These are phyloP conservation scores for Hyphopichia fennica DNA, from an alignment of 1,139 yeast species.

Conservation along the genomic window DNA sequence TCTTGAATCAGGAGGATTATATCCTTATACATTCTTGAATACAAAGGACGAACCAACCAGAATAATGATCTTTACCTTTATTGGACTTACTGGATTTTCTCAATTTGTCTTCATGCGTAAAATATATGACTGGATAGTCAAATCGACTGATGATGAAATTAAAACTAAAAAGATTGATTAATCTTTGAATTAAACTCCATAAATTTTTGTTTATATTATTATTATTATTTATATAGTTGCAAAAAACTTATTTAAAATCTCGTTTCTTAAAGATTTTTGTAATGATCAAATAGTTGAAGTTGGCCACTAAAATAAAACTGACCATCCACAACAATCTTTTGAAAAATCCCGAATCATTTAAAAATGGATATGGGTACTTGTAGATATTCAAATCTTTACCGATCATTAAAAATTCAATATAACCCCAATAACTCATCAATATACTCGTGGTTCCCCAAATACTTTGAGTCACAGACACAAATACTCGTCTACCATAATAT, in stretches of 20 bases:
- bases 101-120: slow-evolving; percentile 31
- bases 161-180: slow-evolving; percentile 2
- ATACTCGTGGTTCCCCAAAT: slow-evolving; percentile 2
- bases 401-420: slow-evolving; percentile 4
- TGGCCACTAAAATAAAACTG: slow-evolving; percentile 6
- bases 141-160: slow-evolving; percentile 14
- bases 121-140: slow-evolving; percentile 24
- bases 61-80: slow-evolving; percentile 47
- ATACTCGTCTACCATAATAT: background rate
- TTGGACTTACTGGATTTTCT: slow-evolving; percentile 46
- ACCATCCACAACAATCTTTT: slow-evolving; percentile 11
- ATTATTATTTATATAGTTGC: no score
- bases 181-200: background rate
- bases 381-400: slow-evolving; percentile 1
- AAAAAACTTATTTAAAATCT: no score
- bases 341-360: slow-evolving; percentile 7
- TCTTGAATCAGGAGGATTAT: slow-evolving; percentile 45
- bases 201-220: no score
- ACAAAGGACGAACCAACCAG: slow-evolving; percentile 46
- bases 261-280: background rate
- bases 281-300: slow-evolving; percentile 6
- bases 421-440: slow-evolving; percentile 6
- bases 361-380: slow-evolving; percentile 19
- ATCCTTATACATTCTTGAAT: slow-evolving; percentile 69
- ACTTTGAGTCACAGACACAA: background rate